Evolutionary conservation across 2,329 filamentous ascomycete species (phyloP).

Genomic region (Hypoxylon sp.): DNA sequence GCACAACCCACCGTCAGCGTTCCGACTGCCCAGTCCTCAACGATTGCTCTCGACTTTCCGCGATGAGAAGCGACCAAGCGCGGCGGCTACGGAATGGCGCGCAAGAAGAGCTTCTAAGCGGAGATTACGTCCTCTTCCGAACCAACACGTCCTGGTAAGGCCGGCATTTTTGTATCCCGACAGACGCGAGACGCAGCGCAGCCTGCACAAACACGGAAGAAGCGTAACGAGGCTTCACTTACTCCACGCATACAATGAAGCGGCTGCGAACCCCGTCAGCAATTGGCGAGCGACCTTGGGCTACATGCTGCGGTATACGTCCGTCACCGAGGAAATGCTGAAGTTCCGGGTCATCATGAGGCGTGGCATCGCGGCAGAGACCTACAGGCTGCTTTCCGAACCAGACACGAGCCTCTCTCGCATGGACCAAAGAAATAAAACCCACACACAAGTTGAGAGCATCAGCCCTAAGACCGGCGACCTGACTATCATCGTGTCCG

Average conservation of each 20-base stretch:
- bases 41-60: conserved; percentile 30
- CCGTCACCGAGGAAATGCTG: conserved; percentile 33
- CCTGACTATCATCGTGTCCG: conserved; percentile 40
- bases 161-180: conserved; percentile 20
- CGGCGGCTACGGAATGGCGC: neutral
- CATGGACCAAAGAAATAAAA: conserved; percentile 38
- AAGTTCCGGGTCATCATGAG: conserved; percentile 43
- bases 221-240: conserved; percentile 36
- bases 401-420: conserved; percentile 38
- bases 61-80: neutral
- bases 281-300: conserved; percentile 36
- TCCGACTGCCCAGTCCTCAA: conserved; percentile 16
- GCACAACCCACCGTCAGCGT: conserved; percentile 20
- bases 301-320: conserved; percentile 41
- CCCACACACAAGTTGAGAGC: conserved; percentile 38
- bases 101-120: conserved; percentile 22
- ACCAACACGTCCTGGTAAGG: conserved; percentile 27
- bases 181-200: conserved; percentile 24
- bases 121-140: conserved; percentile 10
- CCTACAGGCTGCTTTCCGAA: conserved; percentile 33
- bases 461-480: conserved; percentile 15
- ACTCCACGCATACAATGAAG: conserved; percentile 19
- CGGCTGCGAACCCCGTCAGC: conserved; percentile 7
- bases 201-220: conserved; percentile 31
- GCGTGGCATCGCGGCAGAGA: conserved; percentile 34